Conservation (phyloP, 2,329 filamentous ascomycete genomes). For the Nemania abortiva region DNA sequence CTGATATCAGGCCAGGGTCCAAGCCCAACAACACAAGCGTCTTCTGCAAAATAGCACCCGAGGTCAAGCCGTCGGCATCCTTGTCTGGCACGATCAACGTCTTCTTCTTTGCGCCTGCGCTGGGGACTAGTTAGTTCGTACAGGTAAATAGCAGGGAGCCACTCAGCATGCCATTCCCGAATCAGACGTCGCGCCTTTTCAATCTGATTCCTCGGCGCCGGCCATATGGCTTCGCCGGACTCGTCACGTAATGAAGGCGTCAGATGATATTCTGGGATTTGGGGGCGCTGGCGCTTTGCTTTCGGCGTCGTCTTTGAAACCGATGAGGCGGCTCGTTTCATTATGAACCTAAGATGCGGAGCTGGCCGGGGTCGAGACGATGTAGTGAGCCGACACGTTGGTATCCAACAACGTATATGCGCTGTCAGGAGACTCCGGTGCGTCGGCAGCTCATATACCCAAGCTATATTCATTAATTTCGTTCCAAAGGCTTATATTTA, state of each 20-base stretch:
- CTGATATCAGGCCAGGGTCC: constrained; percentile 62
- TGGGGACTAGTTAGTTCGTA: constrained; percentile 46
- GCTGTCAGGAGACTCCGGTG: not conserved
- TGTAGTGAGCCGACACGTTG: not conserved
- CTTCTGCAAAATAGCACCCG: constrained; percentile 71
- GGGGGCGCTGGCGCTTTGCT: constrained; percentile 47
- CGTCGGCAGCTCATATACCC: constrained; percentile 3
- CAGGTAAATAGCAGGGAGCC: not conserved
- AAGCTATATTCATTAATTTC: constrained; percentile 6
- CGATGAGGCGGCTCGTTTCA: constrained; percentile 48
- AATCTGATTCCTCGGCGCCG: constrained; percentile 68
- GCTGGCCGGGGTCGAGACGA: not conserved
- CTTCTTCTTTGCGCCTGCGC: constrained; percentile 62
- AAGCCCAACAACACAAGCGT: constrained; percentile 71
- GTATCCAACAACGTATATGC: not conserved
- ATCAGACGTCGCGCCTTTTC: constrained; percentile 68
- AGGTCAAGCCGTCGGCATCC: constrained; percentile 74
- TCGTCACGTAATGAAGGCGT: constrained; percentile 57
- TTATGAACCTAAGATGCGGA: constrained; percentile 23
- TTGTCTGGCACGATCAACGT: constrained; percentile 76
- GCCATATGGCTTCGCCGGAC: constrained; percentile 68
- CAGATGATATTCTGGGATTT: constrained; percentile 59
- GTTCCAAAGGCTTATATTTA: not conserved
- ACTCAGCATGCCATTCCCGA: constrained; percentile 63
- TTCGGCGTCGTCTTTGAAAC: constrained; percentile 35